phyloP scores from a whole-genome alignment of 2,329 filamentous ascomycete genomes.

The Cladosporium austrohemisphaericum region DNA sequence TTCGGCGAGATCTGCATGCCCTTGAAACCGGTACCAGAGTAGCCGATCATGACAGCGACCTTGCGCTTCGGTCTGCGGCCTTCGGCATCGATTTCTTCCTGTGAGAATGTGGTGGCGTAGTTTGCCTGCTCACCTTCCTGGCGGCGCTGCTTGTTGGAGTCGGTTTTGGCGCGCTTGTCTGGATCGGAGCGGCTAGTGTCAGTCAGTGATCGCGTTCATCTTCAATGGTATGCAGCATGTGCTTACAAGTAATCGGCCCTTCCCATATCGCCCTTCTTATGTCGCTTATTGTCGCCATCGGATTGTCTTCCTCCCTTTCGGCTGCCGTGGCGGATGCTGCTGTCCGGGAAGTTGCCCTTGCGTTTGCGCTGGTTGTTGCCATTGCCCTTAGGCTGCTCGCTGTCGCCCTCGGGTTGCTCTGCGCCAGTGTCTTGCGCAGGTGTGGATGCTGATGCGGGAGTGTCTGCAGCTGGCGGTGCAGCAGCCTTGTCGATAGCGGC shows the following conservation, averaged over 20 bases:
- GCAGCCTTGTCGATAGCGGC: conserved; percentile 21
- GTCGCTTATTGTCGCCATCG: conserved; percentile 31
- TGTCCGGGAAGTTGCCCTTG: conserved; percentile 28
- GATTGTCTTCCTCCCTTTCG: conserved; percentile 22
- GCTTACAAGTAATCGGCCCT: conserved; percentile 62
- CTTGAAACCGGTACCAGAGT: conserved; percentile 93
- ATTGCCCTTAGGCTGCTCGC: conserved; percentile 15
- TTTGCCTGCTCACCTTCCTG: conserved; percentile 42
- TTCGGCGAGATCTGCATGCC: conserved; percentile 76
- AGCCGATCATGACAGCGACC: conserved; percentile 91
- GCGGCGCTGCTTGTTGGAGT: conserved; percentile 42
- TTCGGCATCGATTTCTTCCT: conserved; percentile 85
- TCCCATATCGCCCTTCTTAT: conserved; percentile 65
- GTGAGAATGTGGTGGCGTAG: conserved; percentile 50
- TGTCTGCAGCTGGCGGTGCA: conserved; percentile 15
- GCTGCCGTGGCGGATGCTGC: conserved; percentile 20
- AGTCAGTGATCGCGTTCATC: conserved; percentile 36
- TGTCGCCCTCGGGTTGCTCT: conserved; percentile 14
- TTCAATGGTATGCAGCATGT: background rate
- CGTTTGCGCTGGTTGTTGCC: conserved; percentile 23
- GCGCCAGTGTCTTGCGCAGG: background rate
- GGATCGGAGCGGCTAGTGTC: conserved; percentile 39
- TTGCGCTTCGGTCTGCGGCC: conserved; percentile 89
- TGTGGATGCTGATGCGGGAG: background rate
- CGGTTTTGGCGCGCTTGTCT: conserved; percentile 47